phyloP scores from a whole-genome alignment of 495 filamentous ascomycete genomes.

The Aspergillus homomorphus region DNA sequence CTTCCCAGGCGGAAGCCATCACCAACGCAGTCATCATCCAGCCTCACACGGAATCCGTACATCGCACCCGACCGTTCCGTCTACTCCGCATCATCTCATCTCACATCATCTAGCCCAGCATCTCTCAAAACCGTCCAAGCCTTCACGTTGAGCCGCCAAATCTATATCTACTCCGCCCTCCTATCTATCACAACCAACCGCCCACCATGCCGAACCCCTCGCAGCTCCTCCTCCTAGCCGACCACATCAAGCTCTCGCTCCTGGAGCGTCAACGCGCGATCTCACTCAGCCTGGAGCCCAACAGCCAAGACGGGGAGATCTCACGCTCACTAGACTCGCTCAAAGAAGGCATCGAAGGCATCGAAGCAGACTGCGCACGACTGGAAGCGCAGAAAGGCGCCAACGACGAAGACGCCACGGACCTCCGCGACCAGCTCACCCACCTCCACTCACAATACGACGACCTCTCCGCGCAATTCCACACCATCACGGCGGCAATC shows the following conservation, averaged over 20 bases:
- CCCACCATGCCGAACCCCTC: constrained; percentile 55
- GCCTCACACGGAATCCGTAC: too few relatives aligned
- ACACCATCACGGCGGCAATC: constrained; percentile 34
- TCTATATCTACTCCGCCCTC: constrained; percentile 7
- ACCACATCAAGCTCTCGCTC: constrained; percentile 54
- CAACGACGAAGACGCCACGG: constrained; percentile 54
- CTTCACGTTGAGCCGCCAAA: neutral
- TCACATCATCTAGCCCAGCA: neutral
- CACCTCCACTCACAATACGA: constrained; percentile 53
- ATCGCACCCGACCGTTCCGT: neutral
- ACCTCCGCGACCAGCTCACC: constrained; percentile 70
- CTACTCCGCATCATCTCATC: constrained; percentile 9
- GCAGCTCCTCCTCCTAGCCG: constrained; percentile 53
- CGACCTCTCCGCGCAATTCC: constrained; percentile 59
- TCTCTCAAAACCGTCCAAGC: neutral
- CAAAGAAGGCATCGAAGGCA: constrained; percentile 71
- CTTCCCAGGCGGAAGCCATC: neutral
- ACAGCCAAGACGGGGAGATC: constrained; percentile 85
- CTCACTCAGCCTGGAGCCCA: constrained; percentile 77
- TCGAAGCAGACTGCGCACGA: constrained; percentile 64
- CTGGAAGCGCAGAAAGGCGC: constrained; percentile 46
- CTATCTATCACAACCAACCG: constrained; percentile 4
- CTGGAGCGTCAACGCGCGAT: constrained; percentile 89
- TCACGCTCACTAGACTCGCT: constrained; percentile 84
- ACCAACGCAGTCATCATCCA: too few relatives aligned